These are phyloP conservation scores for Rubia tinctorum DNA, from an alignment of 305 asterid species.

Conservation along the genomic window DNA sequence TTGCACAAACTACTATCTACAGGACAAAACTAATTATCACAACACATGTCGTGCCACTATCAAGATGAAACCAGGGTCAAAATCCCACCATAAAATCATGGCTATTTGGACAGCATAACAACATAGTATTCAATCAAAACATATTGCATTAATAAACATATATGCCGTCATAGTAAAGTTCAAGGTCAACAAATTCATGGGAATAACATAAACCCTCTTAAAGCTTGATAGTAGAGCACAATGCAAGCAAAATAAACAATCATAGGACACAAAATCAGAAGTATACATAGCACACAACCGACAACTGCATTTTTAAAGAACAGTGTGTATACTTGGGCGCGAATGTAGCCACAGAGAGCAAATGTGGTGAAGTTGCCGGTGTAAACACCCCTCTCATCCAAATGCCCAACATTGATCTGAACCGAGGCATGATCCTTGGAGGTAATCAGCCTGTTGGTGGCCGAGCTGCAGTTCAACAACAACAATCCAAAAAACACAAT, in stretches of 20 bases:
- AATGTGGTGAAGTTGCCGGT: slow-evolving; percentile 31
- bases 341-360: slow-evolving; percentile 42
- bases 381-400: slow-evolving; percentile 35
- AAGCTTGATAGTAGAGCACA: not conserved
- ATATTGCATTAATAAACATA: no score
- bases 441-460: slow-evolving; percentile 42
- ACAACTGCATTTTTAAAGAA: not conserved
- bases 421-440: slow-evolving; percentile 48
- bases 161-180: no score
- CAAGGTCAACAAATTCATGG: no score
- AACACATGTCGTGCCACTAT: no score
- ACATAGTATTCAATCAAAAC: no score
- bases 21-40: no score
- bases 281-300: not conserved
- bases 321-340: slow-evolving; percentile 30
- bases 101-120: no score
- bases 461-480: slow-evolving; percentile 29
- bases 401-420: slow-evolving; percentile 39
- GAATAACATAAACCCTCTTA: no score
- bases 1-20: no score
- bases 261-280: not conserved
- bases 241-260: not conserved
- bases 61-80: not conserved
- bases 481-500: not conserved
- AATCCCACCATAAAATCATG: not conserved